Evolutionary conservation across 495 filamentous ascomycete species (phyloP).

Genomic region (Parmelia sp.): DNA sequence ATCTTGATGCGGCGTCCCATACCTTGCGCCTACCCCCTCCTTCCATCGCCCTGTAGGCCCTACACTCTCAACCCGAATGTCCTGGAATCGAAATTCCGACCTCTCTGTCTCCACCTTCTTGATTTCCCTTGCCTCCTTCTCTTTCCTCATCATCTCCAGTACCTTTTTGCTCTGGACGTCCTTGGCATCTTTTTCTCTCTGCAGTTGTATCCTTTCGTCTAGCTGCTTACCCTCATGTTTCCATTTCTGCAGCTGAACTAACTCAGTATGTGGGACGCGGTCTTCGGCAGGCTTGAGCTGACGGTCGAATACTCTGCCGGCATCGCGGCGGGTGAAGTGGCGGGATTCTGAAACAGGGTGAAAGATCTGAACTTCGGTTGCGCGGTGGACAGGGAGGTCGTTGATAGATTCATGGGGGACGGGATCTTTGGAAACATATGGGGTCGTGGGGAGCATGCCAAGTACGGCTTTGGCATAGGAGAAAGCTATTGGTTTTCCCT

Average conservation of each 20-base stretch:
- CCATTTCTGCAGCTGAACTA: constrained; percentile 48
- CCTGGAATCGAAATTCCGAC: constrained; percentile 77
- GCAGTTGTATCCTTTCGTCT: constrained; percentile 35
- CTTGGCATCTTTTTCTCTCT: constrained; percentile 40
- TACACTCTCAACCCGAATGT: constrained; percentile 53
- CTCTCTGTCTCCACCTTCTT: constrained; percentile 49
- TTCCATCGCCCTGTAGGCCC: constrained; percentile 54
- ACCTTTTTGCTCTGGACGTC: constrained; percentile 37
- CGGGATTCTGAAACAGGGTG: constrained; percentile 85
- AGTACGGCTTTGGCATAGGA: constrained; percentile 72
- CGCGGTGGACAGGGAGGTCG: constrained; percentile 75
- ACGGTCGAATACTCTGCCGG: constrained; percentile 71
- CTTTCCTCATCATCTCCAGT: constrained; percentile 32
- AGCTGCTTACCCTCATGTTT: constrained; percentile 28
- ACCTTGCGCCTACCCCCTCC: constrained; percentile 55
- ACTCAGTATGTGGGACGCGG: constrained; percentile 82
- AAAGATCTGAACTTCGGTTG: constrained; percentile 80
- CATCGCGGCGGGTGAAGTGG: constrained; percentile 81
- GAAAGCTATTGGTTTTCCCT: constrained; percentile 72
- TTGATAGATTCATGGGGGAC: constrained; percentile 77
- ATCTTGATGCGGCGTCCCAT: constrained; percentile 63
- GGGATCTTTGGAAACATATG: constrained; percentile 29
- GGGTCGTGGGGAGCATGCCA: constrained; percentile 68
- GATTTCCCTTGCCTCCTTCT: constrained; percentile 37
- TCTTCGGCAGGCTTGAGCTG: constrained; percentile 75